phyloP scores from a whole-genome alignment of 1,284 basidiomycete genomes.

The Tetrapyrgos nigripes region DNA sequence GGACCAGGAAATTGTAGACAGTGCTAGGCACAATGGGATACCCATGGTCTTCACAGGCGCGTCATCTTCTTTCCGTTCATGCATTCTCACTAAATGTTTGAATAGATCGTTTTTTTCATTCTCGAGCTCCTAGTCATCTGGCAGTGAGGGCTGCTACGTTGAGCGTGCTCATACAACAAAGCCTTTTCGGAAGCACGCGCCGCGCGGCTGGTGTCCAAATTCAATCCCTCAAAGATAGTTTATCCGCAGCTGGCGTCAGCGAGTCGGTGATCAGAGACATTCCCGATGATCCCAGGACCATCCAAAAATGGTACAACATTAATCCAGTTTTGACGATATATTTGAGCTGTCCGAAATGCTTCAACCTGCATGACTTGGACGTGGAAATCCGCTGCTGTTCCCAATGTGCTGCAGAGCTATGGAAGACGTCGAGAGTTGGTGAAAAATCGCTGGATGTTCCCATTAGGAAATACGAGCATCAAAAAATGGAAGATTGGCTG shows the following conservation, averaged over 20 bases:
- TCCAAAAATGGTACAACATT: slow-evolving; percentile 7
- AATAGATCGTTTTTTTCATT: background rate
- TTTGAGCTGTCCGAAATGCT: slow-evolving; percentile 23
- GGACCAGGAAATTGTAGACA: too few species aligned
- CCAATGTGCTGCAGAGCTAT: slow-evolving; percentile 16
- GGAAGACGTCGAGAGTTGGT: slow-evolving; percentile 11
- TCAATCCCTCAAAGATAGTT: background rate
- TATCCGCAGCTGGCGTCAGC: background rate
- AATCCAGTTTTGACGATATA: slow-evolving; percentile 15
- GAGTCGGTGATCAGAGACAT: background rate
- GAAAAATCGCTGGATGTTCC: slow-evolving; percentile 5
- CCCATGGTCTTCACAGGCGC: too few species aligned
- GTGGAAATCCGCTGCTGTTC: slow-evolving; percentile 3
- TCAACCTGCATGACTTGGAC: slow-evolving; percentile 13
- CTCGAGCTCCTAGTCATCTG: background rate
- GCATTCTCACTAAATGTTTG: too few species aligned
- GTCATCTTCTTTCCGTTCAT: too few species aligned
- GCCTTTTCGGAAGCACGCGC: background rate
- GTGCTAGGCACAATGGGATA: too few species aligned
- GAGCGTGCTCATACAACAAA: background rate
- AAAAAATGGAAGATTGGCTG: slow-evolving; percentile 28
- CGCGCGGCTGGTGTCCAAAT: background rate
- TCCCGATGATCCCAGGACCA: slow-evolving; percentile 18
- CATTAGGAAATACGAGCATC: slow-evolving; percentile 19
- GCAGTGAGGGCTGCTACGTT: background rate